These are phyloP conservation scores for Abortiporus biennis DNA, from an alignment of 1,284 basidiomycete species.

Conservation along the genomic window DNA sequence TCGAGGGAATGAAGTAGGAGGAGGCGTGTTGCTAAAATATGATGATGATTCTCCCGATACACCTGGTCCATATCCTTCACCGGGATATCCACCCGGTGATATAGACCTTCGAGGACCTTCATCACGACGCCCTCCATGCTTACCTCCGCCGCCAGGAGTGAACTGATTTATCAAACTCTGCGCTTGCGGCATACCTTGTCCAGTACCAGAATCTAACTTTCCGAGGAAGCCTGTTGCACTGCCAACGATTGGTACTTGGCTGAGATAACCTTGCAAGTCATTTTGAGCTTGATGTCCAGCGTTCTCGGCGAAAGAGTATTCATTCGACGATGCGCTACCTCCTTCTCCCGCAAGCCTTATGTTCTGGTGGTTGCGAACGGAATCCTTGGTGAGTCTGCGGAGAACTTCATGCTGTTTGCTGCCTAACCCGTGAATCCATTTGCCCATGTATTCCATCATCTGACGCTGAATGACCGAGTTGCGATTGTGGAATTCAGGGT, in stretches of 20 bases:
- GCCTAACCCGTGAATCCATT: slow-evolving; percentile 58
- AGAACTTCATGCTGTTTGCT: slow-evolving; percentile 47
- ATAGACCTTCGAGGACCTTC: not conserved
- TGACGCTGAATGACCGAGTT: slow-evolving; percentile 70
- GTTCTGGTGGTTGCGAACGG: slow-evolving; percentile 71
- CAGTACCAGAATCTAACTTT: slow-evolving; percentile 16
- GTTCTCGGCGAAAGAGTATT: slow-evolving; percentile 40
- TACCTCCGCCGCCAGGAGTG: slow-evolving; percentile 7
- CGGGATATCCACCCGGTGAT: slow-evolving; percentile 3
- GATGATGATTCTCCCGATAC: slow-evolving; percentile 5
- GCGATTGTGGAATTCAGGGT: slow-evolving; percentile 76
- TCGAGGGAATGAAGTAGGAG: not conserved
- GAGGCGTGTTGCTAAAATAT: slow-evolving; percentile 4
- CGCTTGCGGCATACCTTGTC: slow-evolving; percentile 9
- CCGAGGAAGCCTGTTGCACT: slow-evolving; percentile 37
- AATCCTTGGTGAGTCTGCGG: slow-evolving; percentile 56
- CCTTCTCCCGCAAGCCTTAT: slow-evolving; percentile 55
- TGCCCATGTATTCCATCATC: slow-evolving; percentile 64
- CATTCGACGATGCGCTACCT: slow-evolving; percentile 30
- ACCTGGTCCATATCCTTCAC: slow-evolving; percentile 3
- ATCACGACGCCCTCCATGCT: not conserved
- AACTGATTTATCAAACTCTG: slow-evolving; percentile 9
- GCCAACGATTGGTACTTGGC: slow-evolving; percentile 42
- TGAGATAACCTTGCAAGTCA: slow-evolving; percentile 38
- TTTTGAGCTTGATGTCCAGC: slow-evolving; percentile 44